Conservation (phyloP, 331 rosid genomes). For the Arachis monticola region DNA sequence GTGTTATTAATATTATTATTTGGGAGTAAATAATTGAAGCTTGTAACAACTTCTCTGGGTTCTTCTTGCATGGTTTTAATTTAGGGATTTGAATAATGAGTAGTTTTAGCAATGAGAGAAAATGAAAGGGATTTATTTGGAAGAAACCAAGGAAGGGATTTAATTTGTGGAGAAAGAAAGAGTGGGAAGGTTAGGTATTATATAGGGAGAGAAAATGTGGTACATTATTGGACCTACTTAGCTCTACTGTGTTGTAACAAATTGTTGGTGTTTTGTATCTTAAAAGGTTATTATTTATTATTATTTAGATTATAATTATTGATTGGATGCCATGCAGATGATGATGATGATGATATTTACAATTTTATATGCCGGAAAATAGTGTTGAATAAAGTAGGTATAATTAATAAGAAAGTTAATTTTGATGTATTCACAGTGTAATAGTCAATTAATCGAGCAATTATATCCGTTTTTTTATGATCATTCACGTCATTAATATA, state of each 20-base stretch:
- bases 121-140: no score
- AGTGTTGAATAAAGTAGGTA: no score
- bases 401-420: no score
- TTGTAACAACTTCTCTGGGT: conserved; percentile 52
- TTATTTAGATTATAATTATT: conserved; percentile 34
- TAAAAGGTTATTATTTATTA: conserved; percentile 31
- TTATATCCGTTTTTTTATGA: no score
- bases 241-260: conserved; percentile 30
- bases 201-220: conserved; percentile 62
- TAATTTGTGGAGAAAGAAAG: conserved; percentile 38
- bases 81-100: no score
- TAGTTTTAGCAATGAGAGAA: not conserved
- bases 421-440: no score
- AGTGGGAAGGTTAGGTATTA: conserved; percentile 53
- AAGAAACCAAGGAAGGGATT: no score
- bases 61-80: conserved; percentile 61
- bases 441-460: no score
- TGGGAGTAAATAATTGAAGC: conserved; percentile 60
- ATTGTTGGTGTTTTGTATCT: conserved; percentile 41
- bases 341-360: conserved; percentile 23
- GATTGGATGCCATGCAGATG: conserved; percentile 50
- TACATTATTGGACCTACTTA: conserved; percentile 45
- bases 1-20: not conserved
- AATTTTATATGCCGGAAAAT: no score
- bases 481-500: no score